phyloP scores from a whole-genome alignment of 2,329 filamentous ascomycete genomes.

The Claviceps capensis region DNA sequence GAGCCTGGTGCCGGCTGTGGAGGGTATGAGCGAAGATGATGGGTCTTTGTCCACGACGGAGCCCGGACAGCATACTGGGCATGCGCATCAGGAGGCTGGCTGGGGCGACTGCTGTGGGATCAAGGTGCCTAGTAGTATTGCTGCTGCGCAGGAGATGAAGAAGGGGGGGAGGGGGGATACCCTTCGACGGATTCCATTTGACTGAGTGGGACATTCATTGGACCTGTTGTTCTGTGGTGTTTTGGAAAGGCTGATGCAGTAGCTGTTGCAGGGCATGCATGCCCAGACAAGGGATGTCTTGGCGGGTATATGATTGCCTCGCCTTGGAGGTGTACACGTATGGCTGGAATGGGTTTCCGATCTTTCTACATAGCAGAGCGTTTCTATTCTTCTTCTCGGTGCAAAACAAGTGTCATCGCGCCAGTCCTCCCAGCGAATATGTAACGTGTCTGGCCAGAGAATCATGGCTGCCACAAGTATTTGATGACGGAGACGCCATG shows the following conservation, averaged over 20 bases:
- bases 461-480: too few relatives aligned
- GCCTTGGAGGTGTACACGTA: too few relatives aligned
- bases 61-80: conserved; percentile 46
- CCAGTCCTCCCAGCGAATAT: too few relatives aligned
- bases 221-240: neutral
- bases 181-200: conserved; percentile 69
- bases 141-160: conserved; percentile 76
- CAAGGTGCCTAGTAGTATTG: conserved; percentile 87
- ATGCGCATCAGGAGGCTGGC: conserved; percentile 47
- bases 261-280: neutral
- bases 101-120: conserved; percentile 99
- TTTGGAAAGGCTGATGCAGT: neutral
- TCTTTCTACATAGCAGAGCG: too few relatives aligned
- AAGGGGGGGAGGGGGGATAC: conserved; percentile 50
- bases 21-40: conserved; percentile 64
- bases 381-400: too few relatives aligned
- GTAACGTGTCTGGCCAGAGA: too few relatives aligned
- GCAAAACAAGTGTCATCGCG: too few relatives aligned
- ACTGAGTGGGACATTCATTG: conserved; percentile 30
- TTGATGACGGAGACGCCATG: too few relatives aligned
- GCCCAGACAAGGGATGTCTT: too few relatives aligned
- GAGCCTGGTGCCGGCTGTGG: conserved; percentile 62
- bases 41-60: conserved; percentile 19
- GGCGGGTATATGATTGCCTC: too few relatives aligned
- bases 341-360: too few relatives aligned